Base-by-base conservation (phyloP, 441 rosid species). In the Rhodomyrtus psidioides region DNA sequence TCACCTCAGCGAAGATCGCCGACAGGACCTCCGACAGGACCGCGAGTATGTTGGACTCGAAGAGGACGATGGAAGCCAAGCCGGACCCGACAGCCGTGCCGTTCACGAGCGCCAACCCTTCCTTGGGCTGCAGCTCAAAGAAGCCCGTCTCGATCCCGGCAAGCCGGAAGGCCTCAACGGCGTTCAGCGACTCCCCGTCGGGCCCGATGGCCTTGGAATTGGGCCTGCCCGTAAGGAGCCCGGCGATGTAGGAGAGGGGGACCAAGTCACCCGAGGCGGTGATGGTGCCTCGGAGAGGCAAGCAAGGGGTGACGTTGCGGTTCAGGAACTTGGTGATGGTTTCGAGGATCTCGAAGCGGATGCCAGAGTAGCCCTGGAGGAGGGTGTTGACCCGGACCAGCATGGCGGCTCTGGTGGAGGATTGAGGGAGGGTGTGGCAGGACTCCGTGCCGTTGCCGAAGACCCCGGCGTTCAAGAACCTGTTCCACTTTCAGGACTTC, bases 211-310 rank as follows among this genome's bases (percentile, higher is more conserved):
- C 95, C 79, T 87, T 91, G 59, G 96, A 90, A 62, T 94, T 94
- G 15, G 92, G 92, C 85, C 96, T 56, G 53, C 94, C 96, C 0
- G 94, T 93, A 3, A 94, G 88, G 24, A 93, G 60, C 13, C 95
- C 96, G 5, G 93, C 95, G 34, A 94, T 93, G 88, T 94, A 94
- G 49, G 96, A 93, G 53, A 94, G 86, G 5, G 93, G 96, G 49
- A 94, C 93, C 30, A 94, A 87, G 89, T 94, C 96, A 6, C 95
- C 96, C 0, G 96, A 94, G 34, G 96, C 94, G 0, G 91, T 88
- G 87, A 94, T 91, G n/a, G 96, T 93, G 46, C 96, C 96, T 2
- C 96, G 92, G 62, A 93, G 92, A 0, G 96, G 96, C 86, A 94
- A 81, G 88, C 95, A 93, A 23, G 96, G 95, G 70, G 94, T 94